phyloP scores from a whole-genome alignment of 148 eudicot genomes.

The Oxyria digyna region DNA sequence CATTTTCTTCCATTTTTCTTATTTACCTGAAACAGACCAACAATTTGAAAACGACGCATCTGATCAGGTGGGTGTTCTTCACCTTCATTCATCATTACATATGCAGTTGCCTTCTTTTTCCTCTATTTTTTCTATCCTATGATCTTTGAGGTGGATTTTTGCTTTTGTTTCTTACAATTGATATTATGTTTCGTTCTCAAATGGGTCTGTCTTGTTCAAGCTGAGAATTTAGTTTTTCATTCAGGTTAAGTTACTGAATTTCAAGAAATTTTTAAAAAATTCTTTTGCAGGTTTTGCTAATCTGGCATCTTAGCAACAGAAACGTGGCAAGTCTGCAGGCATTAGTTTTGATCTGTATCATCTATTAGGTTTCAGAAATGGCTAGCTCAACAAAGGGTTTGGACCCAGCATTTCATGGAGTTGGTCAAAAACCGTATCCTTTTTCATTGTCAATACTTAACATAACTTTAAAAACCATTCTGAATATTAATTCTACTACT shows the following conservation, averaged over 20 bases:
- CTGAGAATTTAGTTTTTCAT: background rate
- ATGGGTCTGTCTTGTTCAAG: background rate
- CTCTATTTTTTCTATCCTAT: background rate
- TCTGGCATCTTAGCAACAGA: background rate
- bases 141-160: background rate
- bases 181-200: too few species aligned
- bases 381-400: slow-evolving; percentile 64
- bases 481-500: background rate
- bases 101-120: background rate
- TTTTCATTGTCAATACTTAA: background rate
- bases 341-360: background rate
- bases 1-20: background rate
- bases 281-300: background rate
- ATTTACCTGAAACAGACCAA: background rate
- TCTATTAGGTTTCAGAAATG: slow-evolving; percentile 23
- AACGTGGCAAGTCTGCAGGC: background rate
- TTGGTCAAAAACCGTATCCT: slow-evolving; percentile 90
- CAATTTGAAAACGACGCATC: background rate
- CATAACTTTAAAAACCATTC: background rate
- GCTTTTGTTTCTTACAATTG: background rate
- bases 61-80: background rate
- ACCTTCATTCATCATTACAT: background rate
- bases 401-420: slow-evolving; percentile 95
- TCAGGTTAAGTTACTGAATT: background rate
- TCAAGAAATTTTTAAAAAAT: background rate